Conservation (phyloP, 768 basidiomycete species). For the Neoboletus subvelutipes region DNA sequence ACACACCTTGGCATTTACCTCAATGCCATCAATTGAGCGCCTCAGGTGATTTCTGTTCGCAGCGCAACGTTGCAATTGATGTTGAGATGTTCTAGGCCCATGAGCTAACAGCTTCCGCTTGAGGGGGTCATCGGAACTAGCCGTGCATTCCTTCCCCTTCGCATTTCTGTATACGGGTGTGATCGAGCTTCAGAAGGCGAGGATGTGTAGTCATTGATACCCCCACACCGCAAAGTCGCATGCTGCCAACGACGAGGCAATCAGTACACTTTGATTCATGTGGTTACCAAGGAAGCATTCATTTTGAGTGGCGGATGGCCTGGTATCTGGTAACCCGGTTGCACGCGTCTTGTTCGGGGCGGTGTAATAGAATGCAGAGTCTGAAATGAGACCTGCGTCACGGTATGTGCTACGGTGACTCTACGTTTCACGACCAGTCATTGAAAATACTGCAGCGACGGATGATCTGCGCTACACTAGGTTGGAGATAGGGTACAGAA, state of each 20-base stretch:
- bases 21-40: slow-evolving; percentile 16
- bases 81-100: neutral
- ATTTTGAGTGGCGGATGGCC: neutral
- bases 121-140: neutral
- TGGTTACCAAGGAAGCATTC: neutral
- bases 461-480: neutral
- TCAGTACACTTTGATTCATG: neutral
- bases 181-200: neutral
- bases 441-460: too few relatives aligned
- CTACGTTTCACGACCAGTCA: too few relatives aligned
- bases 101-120: neutral
- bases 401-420: neutral
- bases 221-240: neutral
- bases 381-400: slow-evolving; percentile 5
- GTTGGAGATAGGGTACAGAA: neutral
- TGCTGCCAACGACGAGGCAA: neutral
- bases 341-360: neutral
- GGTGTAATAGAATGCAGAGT: too few relatives aligned
- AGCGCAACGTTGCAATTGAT: neutral
- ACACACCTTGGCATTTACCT: slow-evolving; percentile 2
- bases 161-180: neutral
- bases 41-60: neutral
- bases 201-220: neutral
- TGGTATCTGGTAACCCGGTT: neutral
- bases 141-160: too few relatives aligned